These are phyloP conservation scores for Solanum rostratum DNA, from an alignment of 257 asterid genomes.

Conservation along the genomic window DNA sequence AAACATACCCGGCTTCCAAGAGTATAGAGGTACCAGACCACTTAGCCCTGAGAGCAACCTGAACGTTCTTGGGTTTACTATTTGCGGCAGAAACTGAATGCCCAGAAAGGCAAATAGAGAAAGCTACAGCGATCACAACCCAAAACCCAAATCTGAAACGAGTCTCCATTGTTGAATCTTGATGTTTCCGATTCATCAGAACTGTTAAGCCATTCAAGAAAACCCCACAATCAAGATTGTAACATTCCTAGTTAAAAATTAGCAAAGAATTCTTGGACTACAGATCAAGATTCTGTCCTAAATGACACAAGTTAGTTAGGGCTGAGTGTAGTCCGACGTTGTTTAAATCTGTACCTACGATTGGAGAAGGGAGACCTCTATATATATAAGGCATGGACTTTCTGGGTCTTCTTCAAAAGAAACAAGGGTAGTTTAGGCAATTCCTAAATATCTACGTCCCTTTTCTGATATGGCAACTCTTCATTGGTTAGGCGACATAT, in stretches of 20 bases:
- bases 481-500: background rate
- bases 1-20: constrained; percentile 83
- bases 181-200: constrained; percentile 22
- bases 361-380: background rate
- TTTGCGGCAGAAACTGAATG: constrained; percentile 36
- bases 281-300: constrained; percentile 1
- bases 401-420: background rate
- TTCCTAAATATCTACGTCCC: background rate
- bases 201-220: constrained; percentile 15
- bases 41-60: constrained; percentile 93
- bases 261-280: background rate
- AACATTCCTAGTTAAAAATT: background rate
- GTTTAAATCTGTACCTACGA: background rate
- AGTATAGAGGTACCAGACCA: constrained; percentile 95
- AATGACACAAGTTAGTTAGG: background rate
- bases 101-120: constrained; percentile 23
- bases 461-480: constrained; percentile 1
- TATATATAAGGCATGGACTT: background rate
- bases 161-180: constrained; percentile 41
- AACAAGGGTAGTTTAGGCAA: background rate
- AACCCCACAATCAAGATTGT: constrained; percentile 3
- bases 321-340: background rate
- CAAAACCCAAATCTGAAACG: constrained; percentile 55
- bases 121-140: constrained; percentile 24
- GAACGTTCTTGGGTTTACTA: constrained; percentile 85